Evolutionary conservation across 2,329 filamentous ascomycete genomes (phyloP), one percentile per base, ranked within the genome.

Genomic region (Fusarium verticillioides): DNA sequence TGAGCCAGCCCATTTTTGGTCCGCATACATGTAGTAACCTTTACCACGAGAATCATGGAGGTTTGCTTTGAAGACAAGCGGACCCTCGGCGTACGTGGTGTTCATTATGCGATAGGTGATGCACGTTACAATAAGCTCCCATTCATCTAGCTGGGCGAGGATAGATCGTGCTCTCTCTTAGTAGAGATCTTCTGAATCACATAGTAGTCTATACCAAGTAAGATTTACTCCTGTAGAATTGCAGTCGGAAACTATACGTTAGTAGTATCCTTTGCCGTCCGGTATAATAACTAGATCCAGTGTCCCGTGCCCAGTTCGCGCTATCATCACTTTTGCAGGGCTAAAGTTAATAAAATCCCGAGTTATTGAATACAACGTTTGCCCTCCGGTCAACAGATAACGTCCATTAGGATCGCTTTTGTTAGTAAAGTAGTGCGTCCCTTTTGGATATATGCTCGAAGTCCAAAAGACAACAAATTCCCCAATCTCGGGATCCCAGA

Each of bases 21-120:
- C n/a, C 16, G n/a, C 40, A 0, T 43, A 43, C n/a, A 23, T 43
- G 13, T 43, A 43, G 15, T 16, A 23, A 9, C 40, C n/a, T 43
- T 43, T 16, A 0, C 40, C n/a, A 1, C n/a, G 40, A 43, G 2
- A n/a, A 43, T 43, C n/a, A 13, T 1, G 9, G 23, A 0, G n/a
- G 9, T 43, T 43, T 43, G n/a, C n/a, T 43, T 23, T 16, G 1
- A 43, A 23, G 40, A 43, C n/a, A 4, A 43, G 40, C 9, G n/a
- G 40, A 4, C 40, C 40, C 4, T 23, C 40, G n/a, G 9, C 40
- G 15, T 43, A 43, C 5, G n/a, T 43, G 15, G 40, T 43, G 40
- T 43, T 43, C 40, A 43, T 43, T 16, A 15, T 43, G 40, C 40
- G 40, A 43, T 43, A n/a, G 6, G 40, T 43, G n/a, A 43, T 43